Evolutionary conservation across 1,139 yeast species (phyloP).

Genomic region (Pichia sp.): DNA sequence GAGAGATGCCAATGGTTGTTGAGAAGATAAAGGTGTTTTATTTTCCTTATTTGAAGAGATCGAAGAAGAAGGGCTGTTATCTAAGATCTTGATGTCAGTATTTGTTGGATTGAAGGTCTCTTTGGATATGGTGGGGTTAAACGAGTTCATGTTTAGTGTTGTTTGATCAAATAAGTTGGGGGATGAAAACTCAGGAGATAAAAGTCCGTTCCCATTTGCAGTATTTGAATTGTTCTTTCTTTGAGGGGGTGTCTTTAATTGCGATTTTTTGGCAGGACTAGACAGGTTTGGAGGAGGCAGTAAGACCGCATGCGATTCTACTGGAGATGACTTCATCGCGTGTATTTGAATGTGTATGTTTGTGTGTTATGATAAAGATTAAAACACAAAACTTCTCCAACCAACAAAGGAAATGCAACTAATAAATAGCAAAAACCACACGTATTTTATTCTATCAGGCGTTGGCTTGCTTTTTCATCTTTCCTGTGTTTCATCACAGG

Average conservation of each 20-base stretch:
- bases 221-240: not conserved
- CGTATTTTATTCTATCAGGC: too few species aligned
- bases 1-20: constrained; percentile 7
- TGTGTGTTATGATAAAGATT: too few species aligned
- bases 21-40: not conserved
- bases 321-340: not conserved
- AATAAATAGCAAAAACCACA: too few species aligned
- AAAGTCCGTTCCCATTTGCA: constrained; percentile 16
- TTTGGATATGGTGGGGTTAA: not conserved
- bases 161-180: constrained; percentile 20
- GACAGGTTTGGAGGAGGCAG: constrained; percentile 15
- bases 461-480: not conserved
- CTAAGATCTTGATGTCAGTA: constrained; percentile 5
- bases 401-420: too few species aligned
- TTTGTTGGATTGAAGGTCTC: constrained; percentile 4
- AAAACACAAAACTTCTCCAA: too few species aligned
- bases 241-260: constrained; percentile 27
- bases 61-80: constrained; percentile 5
- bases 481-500: not conserved
- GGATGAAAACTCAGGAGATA: constrained; percentile 32
- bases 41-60: constrained; percentile 1
- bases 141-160: not conserved
- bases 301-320: not conserved
- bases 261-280: constrained; percentile 21
- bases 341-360: too few species aligned